Evolutionary conservation across 768 basidiomycete genomes (phyloP), one percentile per base, ranked within the genome.

Genomic region (Dioszegia crocea): DNA sequence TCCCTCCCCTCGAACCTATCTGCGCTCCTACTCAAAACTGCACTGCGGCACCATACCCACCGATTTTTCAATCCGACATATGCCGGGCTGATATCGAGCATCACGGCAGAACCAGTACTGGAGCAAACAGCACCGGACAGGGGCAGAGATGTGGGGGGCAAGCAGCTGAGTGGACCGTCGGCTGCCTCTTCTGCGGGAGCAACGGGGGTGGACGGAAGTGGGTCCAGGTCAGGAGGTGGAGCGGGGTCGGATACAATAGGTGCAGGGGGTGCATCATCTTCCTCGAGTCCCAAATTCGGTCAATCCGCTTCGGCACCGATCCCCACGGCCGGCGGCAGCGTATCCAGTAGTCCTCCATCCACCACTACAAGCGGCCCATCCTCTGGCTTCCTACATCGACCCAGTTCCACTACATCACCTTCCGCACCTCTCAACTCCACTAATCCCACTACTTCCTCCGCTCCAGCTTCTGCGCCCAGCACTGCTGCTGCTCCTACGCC

Each of bases 31-130:
- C 61, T 67, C 43, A 66, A 64, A 49, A 70, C 64, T n/a, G 71
- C 68, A 5, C 50, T 73, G 16, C 21, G 41, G 24, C 71, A 73
- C 43, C 71, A 73, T 46, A 67, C 67, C 4, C 62, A 66, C 21
- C 60, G 71, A 50, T 73, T 73, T 55, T 46, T 52, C 30, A 68
- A 67, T 43, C 66, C 69, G 43, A 73, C 71, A 19, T 73, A 73
- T 62, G 71, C 71, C 6, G 61, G 71, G 21, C 43, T 73, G 39
- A 73, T 73, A 55, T 63, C 62, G 8, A 61, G 61, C 36, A 55
- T 73, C 39, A 73, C 71, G 4, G 69, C 68, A 4, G 66, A 70
- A 47, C 55, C 55, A 31, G 17, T 16, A 19, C 4, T 10, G 16
- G 41, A 51, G 29, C 17, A 16, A 16, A 16, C 8, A 19, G 40